Evolutionary conservation across 768 basidiomycete genomes (phyloP).

Genomic region (Russula sp.): DNA sequence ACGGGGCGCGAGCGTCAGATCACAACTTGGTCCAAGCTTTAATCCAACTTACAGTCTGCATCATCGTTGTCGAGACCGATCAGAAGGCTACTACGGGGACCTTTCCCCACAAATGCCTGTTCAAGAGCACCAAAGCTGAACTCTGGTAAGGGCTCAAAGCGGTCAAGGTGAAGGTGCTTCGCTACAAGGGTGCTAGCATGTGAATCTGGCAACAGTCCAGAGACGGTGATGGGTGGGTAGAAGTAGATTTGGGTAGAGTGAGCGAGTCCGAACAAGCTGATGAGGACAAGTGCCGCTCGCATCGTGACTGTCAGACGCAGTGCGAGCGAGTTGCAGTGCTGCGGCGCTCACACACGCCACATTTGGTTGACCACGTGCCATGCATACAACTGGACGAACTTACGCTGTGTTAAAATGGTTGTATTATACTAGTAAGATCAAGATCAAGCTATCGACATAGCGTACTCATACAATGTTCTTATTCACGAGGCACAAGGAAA

Average conservation of each 20-base stretch:
- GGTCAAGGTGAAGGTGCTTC: conserved; percentile 65
- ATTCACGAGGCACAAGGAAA: neutral
- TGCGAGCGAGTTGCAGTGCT: neutral
- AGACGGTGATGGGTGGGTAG: neutral
- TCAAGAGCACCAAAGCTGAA: conserved; percentile 23
- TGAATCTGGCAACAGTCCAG: neutral
- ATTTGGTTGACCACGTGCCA: neutral
- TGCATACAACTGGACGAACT: too few species aligned
- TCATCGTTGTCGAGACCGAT: conserved; percentile 50
- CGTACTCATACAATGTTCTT: neutral
- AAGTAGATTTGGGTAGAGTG: conserved; percentile 17
- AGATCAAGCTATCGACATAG: too few species aligned
- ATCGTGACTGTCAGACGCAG: conserved; percentile 7
- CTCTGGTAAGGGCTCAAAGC: conserved; percentile 44
- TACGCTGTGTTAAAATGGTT: too few species aligned
- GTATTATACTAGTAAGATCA: too few species aligned
- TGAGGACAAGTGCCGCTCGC: conserved; percentile 9
- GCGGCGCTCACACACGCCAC: neutral
- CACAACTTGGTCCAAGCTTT: neutral
- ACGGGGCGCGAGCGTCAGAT: conserved; percentile 5
- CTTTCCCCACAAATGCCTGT: conserved; percentile 50
- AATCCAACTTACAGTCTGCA: conserved; percentile 40
- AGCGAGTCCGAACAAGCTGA: conserved; percentile 9
- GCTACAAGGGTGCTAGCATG: conserved; percentile 51
- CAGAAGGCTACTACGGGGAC: conserved; percentile 42